phyloP scores from a whole-genome alignment of 2,329 filamentous ascomycete genomes.

The Phaeophleospora eucalypticola region DNA sequence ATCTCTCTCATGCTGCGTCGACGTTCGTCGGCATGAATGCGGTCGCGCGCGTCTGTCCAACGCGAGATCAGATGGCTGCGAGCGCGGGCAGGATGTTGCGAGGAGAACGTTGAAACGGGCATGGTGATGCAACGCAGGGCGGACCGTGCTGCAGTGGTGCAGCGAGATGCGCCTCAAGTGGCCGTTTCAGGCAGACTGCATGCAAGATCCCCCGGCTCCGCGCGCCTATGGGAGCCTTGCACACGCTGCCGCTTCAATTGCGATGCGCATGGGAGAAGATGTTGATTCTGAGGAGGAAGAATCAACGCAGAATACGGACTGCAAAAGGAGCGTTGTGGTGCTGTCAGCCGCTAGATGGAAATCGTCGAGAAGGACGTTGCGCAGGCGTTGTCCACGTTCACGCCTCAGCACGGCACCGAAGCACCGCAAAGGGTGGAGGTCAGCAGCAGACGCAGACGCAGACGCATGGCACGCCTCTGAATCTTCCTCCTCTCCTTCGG shows the following conservation, averaged over 20 bases:
- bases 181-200: slow-evolving; percentile 14
- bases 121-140: slow-evolving; percentile 21
- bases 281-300: background rate
- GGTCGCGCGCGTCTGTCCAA: slow-evolving; percentile 27
- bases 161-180: slow-evolving; percentile 1
- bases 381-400: too few species aligned
- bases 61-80: slow-evolving; percentile 23
- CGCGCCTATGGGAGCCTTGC: background rate
- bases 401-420: background rate
- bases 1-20: slow-evolving; percentile 23
- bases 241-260: background rate
- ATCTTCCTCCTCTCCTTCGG: background rate
- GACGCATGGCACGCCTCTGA: background rate
- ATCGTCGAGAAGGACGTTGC: too few species aligned
- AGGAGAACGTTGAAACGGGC: slow-evolving; percentile 29
- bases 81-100: slow-evolving; percentile 15
- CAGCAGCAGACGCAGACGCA: too few species aligned
- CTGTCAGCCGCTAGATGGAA: too few species aligned
- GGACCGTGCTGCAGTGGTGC: slow-evolving; percentile 11
- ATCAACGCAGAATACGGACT: too few species aligned
- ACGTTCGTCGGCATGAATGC: slow-evolving; percentile 28
- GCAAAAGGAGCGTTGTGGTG: too few species aligned
- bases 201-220: slow-evolving; percentile 13
- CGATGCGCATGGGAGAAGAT: background rate
- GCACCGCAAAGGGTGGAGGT: background rate